Percentiles rank a stretch among this genome's conserved stretches.
These are phyloP conservation scores for Rhodotorula sp. DNA, from an alignment of 1,284 basidiomycete genomes.

Conservation along the genomic window DNA sequence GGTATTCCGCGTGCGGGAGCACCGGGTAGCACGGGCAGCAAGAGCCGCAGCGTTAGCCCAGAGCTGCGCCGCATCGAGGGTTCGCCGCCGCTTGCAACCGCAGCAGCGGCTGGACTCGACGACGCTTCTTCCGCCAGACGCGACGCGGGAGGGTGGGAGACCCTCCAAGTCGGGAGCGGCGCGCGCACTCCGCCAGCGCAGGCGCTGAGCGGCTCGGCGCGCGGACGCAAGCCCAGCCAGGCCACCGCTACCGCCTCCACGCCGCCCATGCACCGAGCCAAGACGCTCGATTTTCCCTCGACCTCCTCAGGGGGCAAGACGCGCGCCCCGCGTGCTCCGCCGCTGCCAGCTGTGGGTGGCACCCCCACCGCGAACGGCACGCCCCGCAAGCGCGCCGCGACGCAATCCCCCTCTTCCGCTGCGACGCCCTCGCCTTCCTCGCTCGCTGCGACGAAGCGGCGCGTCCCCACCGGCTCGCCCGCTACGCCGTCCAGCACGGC, in stretches of 20 bases:
- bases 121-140: not conserved
- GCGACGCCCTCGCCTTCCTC: not conserved
- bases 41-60: not conserved
- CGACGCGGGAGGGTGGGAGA: constrained; percentile 12
- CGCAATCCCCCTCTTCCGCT: not conserved
- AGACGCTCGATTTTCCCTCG: not conserved
- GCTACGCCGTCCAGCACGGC: not conserved
- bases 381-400: constrained; percentile 3
- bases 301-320: not conserved
- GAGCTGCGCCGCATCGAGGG: not conserved
- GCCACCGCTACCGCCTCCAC: too few relatives aligned
- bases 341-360: not conserved
- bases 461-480: not conserved
- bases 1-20: not conserved
- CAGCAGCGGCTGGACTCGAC: not conserved
- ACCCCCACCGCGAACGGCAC: not conserved
- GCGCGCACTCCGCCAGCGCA: too few relatives aligned
- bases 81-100: not conserved
- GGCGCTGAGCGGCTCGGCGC: not conserved
- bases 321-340: not conserved
- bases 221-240: too few relatives aligned
- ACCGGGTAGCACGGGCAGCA: not conserved
- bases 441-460: not conserved
- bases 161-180: constrained; percentile 13
- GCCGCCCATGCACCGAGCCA: not conserved